Conservation (phyloP, 2,329 filamentous ascomycete species). For the Podosphaera fusca region DNA sequence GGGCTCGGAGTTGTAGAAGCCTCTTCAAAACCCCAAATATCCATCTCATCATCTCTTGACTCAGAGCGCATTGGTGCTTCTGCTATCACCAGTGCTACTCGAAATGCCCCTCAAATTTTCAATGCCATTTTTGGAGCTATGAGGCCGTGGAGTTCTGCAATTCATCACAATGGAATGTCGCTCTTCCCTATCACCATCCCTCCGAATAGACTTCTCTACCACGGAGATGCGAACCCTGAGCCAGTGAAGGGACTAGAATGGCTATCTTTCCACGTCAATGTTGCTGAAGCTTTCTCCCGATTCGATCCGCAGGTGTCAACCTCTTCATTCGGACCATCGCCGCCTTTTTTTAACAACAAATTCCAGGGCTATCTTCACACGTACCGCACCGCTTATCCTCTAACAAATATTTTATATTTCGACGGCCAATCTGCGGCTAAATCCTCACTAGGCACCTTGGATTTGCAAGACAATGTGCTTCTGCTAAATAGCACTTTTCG, state of each 20-base stretch:
- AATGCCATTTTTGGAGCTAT: conserved; percentile 50
- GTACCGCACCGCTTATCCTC: conserved; percentile 32
- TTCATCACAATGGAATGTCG: conserved; percentile 56
- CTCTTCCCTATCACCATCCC: conserved; percentile 45
- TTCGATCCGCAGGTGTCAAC: too few relatives aligned
- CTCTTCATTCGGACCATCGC: too few relatives aligned
- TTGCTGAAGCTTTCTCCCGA: conserved; percentile 35
- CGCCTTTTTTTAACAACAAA: too few relatives aligned
- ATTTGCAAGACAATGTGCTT: conserved; percentile 41
- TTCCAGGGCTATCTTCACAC: conserved; percentile 37
- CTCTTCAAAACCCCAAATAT: too few relatives aligned
- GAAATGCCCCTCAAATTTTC: conserved; percentile 40
- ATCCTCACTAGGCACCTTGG: conserved; percentile 38
- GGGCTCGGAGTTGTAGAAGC: too few relatives aligned
- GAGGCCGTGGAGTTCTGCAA: conserved; percentile 48
- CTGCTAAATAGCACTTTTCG: neutral
- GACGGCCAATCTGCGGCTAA: conserved; percentile 51
- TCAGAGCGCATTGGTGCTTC: too few relatives aligned
- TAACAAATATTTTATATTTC: conserved; percentile 39
- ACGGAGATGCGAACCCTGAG: conserved; percentile 27
- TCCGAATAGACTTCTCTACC: conserved; percentile 40
- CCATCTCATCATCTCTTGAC: too few relatives aligned
- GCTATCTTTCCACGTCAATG: conserved; percentile 58
- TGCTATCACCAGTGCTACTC: too few relatives aligned
- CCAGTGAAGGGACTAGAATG: conserved; percentile 36